Base-by-base conservation (phyloP, 371 early-diverging fungal species). In the Antonospora locustae region DNA sequence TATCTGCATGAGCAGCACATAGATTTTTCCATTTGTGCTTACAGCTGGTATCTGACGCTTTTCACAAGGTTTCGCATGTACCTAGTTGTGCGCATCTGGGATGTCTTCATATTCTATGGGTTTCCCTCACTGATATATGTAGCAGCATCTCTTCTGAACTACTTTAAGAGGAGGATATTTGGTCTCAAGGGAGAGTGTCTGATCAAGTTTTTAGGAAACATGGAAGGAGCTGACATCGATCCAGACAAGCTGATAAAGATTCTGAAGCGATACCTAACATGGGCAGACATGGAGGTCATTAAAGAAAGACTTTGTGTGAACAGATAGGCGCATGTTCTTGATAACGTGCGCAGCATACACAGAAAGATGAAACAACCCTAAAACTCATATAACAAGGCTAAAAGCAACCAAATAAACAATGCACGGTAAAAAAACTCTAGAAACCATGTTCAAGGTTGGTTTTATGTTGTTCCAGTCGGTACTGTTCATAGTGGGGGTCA, bases 31-130 rank as follows among this genome's bases (percentile, higher is more conserved):
- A 48, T 72, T 30, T 66, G 55, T 61, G 49, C 51, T 30, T 36
- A 52, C 23, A 57, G 67, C 12, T 76, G 76, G 76, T 72, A 73
- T 44, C 32, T 76, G n/a, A 76, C 74, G 2, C 61, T 73, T n/a
- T 76, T 76, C 56, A 64, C 72, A 19, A 39, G 76, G 23, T 71
- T 75, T 38, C 39, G 54, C 12, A 67, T 70, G 17, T 19, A 47
- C 20, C 24, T 70, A 17, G 55, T 50, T 24, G 28, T 69, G 0
- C 47, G 65, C 27, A 57, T 75, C 19, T 71, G 71, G 58, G 76
- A 73, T 45, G 58, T 68, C 22, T 65, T 70, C 45, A 37, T 70
- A 20, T 64, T 58, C 38, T 73, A 61, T 39, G 73, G 63, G 12
- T 71, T 75, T 58, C 41, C 65, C 24, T 46, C 61, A 24, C 55